Evolutionary conservation across 2,329 filamentous ascomycete genomes (phyloP).

Genomic region (Neofusicoccum laricinum): DNA sequence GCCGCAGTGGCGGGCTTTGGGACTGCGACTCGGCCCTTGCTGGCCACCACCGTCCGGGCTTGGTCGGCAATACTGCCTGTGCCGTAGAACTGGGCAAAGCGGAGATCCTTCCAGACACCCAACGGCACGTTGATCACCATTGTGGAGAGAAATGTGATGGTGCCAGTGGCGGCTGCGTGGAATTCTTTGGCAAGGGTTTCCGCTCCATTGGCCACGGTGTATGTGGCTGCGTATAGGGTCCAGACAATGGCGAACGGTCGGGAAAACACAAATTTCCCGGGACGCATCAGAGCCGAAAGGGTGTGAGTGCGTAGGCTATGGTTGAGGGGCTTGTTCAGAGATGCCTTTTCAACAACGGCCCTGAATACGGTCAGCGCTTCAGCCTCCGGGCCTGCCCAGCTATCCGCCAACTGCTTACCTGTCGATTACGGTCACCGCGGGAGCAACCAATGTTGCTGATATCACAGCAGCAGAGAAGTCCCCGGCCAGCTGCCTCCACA

Average conservation of each 20-base stretch:
- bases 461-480: conserved; percentile 26
- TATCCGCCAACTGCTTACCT: conserved; percentile 20
- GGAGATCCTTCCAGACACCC: conserved; percentile 29
- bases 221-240: conserved; percentile 30
- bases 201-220: conserved; percentile 26
- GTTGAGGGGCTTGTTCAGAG: conserved; percentile 21
- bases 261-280: conserved; percentile 25
- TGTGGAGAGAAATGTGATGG: conserved; percentile 27
- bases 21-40: not conserved
- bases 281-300: conserved; percentile 24
- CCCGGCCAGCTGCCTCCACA: conserved; percentile 20
- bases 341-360: conserved; percentile 28
- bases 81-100: conserved; percentile 29
- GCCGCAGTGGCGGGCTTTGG: conserved; percentile 23
- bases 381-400: not conserved
- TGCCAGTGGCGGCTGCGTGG: conserved; percentile 19
- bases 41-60: not conserved
- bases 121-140: conserved; percentile 28
- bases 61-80: conserved; percentile 5
- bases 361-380: not conserved
- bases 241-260: conserved; percentile 30
- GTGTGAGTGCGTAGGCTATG: conserved; percentile 22
- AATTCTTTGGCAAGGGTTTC: conserved; percentile 23
- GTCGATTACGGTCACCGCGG: conserved; percentile 28
- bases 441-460: conserved; percentile 26